A percentile compares a stretch with the other conserved stretches of the same genome.
These are phyloP conservation scores for Knoxia roxburghii DNA, from an alignment of 257 asterid species.

Conservation along the genomic window DNA sequence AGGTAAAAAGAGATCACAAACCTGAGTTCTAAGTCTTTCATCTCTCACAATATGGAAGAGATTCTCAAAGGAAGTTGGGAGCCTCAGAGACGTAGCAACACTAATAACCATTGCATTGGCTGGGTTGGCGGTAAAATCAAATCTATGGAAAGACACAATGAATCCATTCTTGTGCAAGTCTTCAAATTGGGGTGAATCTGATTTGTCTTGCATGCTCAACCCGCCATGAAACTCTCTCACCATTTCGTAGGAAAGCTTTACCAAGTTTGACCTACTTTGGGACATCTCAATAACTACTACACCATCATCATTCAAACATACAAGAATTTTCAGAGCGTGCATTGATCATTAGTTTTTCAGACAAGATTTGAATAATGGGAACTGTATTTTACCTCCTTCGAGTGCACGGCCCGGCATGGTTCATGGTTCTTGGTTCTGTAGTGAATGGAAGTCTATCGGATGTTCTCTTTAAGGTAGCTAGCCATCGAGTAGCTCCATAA, in stretches of 20 bases:
- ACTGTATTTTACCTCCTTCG: too few relatives aligned
- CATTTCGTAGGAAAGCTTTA: constrained; percentile 66
- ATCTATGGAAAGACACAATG: constrained; percentile 36
- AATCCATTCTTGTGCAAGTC: constrained; percentile 37
- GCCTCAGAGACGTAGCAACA: constrained; percentile 56
- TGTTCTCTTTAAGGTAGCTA: too few relatives aligned
- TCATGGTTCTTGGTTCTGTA: too few relatives aligned
- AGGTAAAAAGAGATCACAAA: neutral
- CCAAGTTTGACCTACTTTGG: constrained; percentile 42
- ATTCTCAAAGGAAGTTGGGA: constrained; percentile 39
- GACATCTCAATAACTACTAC: constrained; percentile 38
- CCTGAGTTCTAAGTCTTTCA: constrained; percentile 47
- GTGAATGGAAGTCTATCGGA: too few relatives aligned
- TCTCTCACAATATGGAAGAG: constrained; percentile 56
- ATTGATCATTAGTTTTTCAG: too few relatives aligned
- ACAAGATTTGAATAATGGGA: too few relatives aligned
- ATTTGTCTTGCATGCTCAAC: constrained; percentile 41
- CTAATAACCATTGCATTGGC: constrained; percentile 41
- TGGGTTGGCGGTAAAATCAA: constrained; percentile 26
- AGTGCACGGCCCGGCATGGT: too few relatives aligned
- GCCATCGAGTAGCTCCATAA: too few relatives aligned
- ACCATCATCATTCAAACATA: too few relatives aligned
- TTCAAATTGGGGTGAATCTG: constrained; percentile 32
- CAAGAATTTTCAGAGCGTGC: too few relatives aligned
- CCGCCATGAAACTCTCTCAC: constrained; percentile 43